phyloP scores from a whole-genome alignment of 208 protist species.

The Porcisia hertigi region DNA sequence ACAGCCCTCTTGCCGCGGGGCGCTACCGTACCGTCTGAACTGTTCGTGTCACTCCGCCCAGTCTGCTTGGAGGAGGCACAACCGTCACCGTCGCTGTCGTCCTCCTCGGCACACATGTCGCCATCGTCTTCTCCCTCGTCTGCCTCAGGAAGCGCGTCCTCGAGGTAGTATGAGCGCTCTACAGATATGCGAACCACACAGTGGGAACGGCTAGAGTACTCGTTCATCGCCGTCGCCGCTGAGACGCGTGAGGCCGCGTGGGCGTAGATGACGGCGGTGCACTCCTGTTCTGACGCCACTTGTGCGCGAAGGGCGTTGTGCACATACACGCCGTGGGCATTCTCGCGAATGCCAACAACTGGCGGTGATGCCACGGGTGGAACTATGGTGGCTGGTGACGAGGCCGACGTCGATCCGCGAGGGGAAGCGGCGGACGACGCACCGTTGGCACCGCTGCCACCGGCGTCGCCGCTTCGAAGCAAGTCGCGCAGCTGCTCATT shows the following conservation, averaged over 20 bases:
- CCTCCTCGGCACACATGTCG: slow-evolving; percentile 13
- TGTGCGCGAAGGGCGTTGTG: slow-evolving; percentile 66
- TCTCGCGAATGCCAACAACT: slow-evolving; percentile 73
- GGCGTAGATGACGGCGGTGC: slow-evolving; percentile 55
- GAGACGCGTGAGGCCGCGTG: slow-evolving; percentile 52
- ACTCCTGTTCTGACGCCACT: slow-evolving; percentile 62
- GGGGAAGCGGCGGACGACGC: not conserved
- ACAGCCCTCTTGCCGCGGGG: not conserved
- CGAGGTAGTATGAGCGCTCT: slow-evolving; percentile 75
- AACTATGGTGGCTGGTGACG: not conserved
- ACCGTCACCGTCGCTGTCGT: slow-evolving; percentile 26
- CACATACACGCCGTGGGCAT: slow-evolving; percentile 80
- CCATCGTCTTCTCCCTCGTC: slow-evolving; percentile 25
- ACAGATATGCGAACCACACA: slow-evolving; percentile 94
- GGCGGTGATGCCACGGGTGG: slow-evolving; percentile 19
- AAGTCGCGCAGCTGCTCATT: slow-evolving; percentile 88
- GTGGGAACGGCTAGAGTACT: slow-evolving; percentile 94
- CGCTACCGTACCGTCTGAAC: not conserved
- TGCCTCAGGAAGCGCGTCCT: slow-evolving; percentile 44
- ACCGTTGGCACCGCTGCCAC: slow-evolving; percentile 6
- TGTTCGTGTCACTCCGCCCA: not conserved
- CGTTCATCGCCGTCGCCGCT: slow-evolving; percentile 94
- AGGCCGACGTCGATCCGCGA: not conserved
- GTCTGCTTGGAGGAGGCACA: slow-evolving; percentile 16
- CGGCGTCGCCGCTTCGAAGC: slow-evolving; percentile 28